Base-by-base conservation (phyloP, 441 rosid genomes). In the Bocquillonia castaneifolia region DNA sequence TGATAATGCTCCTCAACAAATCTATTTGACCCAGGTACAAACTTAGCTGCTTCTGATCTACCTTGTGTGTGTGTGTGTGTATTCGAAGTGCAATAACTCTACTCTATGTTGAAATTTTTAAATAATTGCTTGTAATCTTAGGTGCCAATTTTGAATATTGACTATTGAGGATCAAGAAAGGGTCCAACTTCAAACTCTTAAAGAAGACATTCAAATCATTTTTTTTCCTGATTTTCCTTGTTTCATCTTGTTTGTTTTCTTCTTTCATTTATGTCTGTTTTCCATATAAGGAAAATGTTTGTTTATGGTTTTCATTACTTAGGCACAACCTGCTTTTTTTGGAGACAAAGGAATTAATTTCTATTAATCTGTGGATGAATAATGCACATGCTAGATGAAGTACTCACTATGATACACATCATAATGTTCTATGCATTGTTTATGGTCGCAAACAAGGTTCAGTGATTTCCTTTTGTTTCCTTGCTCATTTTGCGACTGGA, bases 351-450 rank as follows among this genome's bases (percentile, higher is more conserved):
- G 73, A 79, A 70, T 48, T 89, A 54, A 81, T 96, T 73, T 87
- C 96, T 56, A 72, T 89, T 74, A 91, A 93, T 79, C 72, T 93
- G 62, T 93, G 96, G 97, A 91, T 93, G 96, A 93, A 88, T 73
- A 84, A 60, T 76, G 82, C 92, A 52, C 68, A 85, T 67, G 86
- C 93, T 64, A 82, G 92, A 61, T 91, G 96, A 68, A 88, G 90
- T 80, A 80, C 91, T 59, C 93, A 88, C 83, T 88, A 91, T 64
- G 97, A 89, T 77, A 96, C 96, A 50, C 96, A 93, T 77, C 96
- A 93, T 76, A 91, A 93, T 76, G 83, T 89, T 40, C 81, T 91
- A 51, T 88, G 95, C 68, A 57, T 89, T 37, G 86, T 93, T 71
- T 69, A 84, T 63, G 97, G 96, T 57, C 40, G 81, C 77, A 91